Percentiles rank a stretch among this genome's conserved stretches.
Conservation (phyloP, 495 filamentous ascomycete genomes). For the Cercophora newfieldiana region DNA sequence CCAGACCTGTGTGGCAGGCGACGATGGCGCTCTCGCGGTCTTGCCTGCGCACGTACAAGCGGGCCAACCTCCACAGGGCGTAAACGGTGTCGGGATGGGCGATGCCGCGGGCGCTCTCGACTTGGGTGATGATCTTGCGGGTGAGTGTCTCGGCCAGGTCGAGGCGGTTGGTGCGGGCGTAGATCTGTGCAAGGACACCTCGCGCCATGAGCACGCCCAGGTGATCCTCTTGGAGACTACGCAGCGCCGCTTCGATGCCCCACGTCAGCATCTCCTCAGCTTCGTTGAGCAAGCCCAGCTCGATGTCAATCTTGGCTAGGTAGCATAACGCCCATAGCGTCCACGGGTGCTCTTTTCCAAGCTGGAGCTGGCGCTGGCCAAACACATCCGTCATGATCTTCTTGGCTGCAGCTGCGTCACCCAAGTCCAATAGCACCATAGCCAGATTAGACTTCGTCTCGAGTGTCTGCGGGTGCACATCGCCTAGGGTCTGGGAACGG, state of each 20-base stretch:
- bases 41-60: background rate
- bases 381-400: constrained; percentile 8
- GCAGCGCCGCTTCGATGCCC: constrained; percentile 7
- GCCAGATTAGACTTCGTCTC: constrained; percentile 6
- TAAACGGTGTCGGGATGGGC: constrained; percentile 14
- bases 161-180: background rate
- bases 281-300: constrained; percentile 1
- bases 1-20: constrained; percentile 1
- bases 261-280: constrained; percentile 6
- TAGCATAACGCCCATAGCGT: constrained; percentile 15
- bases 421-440: constrained; percentile 13
- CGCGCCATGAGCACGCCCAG: constrained; percentile 16
- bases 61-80: constrained; percentile 13
- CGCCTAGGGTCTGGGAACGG: background rate
- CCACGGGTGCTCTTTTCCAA: constrained; percentile 19
- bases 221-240: constrained; percentile 9
- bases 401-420: background rate
- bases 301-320: constrained; percentile 12
- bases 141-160: background rate
- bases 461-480: constrained; percentile 6
- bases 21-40: background rate
- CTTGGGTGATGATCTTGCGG: background rate
- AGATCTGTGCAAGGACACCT: constrained; percentile 8
- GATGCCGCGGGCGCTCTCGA: constrained; percentile 1
- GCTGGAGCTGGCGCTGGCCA: constrained; percentile 3